Evolutionary conservation across 352 stramenopile genomes (phyloP).

Genomic region (Phytophthora sp.): DNA sequence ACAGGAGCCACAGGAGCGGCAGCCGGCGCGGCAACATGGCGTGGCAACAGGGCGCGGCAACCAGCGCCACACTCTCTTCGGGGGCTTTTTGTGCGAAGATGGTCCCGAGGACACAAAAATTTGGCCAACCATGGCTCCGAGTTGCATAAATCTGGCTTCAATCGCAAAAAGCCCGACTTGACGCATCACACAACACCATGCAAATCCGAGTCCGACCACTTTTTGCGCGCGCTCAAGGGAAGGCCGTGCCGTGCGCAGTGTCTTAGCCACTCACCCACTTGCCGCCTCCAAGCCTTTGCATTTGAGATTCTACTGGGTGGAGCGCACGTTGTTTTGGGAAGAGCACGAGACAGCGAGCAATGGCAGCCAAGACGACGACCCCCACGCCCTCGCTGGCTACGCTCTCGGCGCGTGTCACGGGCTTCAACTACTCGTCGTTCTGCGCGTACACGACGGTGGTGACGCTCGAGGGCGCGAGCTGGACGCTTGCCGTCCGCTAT

Average conservation of each 20-base stretch:
- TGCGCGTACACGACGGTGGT: constrained; percentile 62
- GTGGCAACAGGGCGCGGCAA: not conserved
- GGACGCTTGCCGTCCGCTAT: constrained; percentile 64
- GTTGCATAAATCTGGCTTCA: constrained; percentile 5
- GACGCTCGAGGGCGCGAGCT: constrained; percentile 30
- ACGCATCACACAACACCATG: constrained; percentile 13
- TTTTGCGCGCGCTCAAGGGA: constrained; percentile 21
- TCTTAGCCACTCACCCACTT: constrained; percentile 14
- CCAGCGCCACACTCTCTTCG: constrained; percentile 9
- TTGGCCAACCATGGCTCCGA: constrained; percentile 25
- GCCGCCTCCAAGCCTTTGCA: too few species aligned
- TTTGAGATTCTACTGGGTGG: constrained; percentile 38
- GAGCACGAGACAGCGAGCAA: not conserved
- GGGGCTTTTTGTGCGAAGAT: constrained; percentile 31
- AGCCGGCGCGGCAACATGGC: too few species aligned
- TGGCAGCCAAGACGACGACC: constrained; percentile 17
- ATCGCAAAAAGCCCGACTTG: constrained; percentile 4
- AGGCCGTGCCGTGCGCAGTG: constrained; percentile 7
- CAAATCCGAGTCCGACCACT: constrained; percentile 27
- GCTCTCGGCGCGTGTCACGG: constrained; percentile 49
- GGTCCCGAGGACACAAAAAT: constrained; percentile 23
- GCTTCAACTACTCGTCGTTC: constrained; percentile 44
- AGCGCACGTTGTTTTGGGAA: constrained; percentile 17
- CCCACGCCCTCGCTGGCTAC: constrained; percentile 29
- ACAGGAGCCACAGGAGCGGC: not conserved